These are phyloP conservation scores for Cutaneotrichosporon sp. DNA, from an alignment of 1,284 basidiomycete genomes.

Conservation along the genomic window DNA sequence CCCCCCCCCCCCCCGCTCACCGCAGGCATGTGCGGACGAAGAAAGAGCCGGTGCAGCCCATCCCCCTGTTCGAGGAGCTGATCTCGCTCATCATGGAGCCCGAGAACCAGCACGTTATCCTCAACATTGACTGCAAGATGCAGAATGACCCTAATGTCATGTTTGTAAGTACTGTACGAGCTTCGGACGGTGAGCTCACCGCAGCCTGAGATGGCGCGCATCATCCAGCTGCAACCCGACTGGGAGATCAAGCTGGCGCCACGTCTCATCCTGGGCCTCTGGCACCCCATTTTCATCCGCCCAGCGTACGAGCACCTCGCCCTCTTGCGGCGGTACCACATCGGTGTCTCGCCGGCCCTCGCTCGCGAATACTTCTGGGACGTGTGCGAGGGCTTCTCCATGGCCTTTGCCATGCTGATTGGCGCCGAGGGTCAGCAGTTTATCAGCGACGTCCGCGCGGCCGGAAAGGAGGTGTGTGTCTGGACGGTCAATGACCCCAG, in stretches of 20 bases:
- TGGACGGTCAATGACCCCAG: slow-evolving; percentile 94
- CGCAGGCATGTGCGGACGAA: slow-evolving; percentile 69
- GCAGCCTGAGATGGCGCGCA: slow-evolving; percentile 70
- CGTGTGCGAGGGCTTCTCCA: slow-evolving; percentile 82
- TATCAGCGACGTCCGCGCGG: slow-evolving; percentile 70
- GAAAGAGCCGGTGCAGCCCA: slow-evolving; percentile 77
- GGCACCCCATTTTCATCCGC: slow-evolving; percentile 88
- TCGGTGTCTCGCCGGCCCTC: slow-evolving; percentile 68
- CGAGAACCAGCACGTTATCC: slow-evolving; percentile 66
- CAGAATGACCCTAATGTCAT: slow-evolving; percentile 87
- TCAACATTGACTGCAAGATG: slow-evolving; percentile 91
- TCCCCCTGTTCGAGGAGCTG: slow-evolving; percentile 84
- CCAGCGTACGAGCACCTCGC: slow-evolving; percentile 75
- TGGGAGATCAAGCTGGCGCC: slow-evolving; percentile 83
- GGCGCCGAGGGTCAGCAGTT: slow-evolving; percentile 68
- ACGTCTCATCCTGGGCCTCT: slow-evolving; percentile 77
- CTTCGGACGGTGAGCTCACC: slow-evolving; percentile 8
- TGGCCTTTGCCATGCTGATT: slow-evolving; percentile 73
- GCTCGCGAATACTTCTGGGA: slow-evolving; percentile 91
- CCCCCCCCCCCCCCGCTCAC: background rate
- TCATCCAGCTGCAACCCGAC: slow-evolving; percentile 67
- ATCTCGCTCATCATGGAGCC: slow-evolving; percentile 73
- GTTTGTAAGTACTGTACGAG: slow-evolving; percentile 57
- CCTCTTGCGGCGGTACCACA: slow-evolving; percentile 74
- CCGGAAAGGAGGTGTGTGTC: slow-evolving; percentile 84